phyloP scores from a whole-genome alignment of 148 eudicot species.

The Agrostemma githago region DNA sequence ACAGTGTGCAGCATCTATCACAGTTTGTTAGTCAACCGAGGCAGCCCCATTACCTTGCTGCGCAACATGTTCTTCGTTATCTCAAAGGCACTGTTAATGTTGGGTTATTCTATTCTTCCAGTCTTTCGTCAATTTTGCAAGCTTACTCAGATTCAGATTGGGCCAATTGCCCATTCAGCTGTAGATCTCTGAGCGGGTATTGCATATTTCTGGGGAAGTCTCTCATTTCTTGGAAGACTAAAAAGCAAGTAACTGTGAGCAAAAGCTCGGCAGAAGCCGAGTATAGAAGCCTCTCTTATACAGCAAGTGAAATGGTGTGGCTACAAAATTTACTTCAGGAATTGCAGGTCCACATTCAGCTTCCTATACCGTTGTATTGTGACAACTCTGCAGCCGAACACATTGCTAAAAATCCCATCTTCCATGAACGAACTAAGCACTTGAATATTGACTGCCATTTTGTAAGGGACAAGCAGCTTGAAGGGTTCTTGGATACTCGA shows the following conservation, averaged over 20 bases:
- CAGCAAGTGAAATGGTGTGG: neutral
- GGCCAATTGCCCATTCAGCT: too few relatives aligned
- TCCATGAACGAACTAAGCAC: slow-evolving; percentile 3
- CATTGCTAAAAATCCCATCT: neutral
- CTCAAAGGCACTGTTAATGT: too few relatives aligned
- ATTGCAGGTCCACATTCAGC: neutral
- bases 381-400: neutral
- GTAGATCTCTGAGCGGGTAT: too few relatives aligned
- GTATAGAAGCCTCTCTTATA: too few relatives aligned
- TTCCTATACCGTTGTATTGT: neutral
- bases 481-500: neutral
- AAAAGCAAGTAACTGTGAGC: neutral
- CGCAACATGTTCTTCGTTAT: too few relatives aligned
- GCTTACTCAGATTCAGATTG: too few relatives aligned
- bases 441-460: neutral
- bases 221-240: neutral
- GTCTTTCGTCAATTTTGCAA: too few relatives aligned
- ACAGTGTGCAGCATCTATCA: too few relatives aligned
- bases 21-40: neutral
- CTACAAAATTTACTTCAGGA: neutral
- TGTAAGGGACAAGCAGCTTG: neutral
- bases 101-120: too few relatives aligned
- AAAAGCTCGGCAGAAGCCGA: neutral
- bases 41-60: neutral
- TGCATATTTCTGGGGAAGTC: neutral